phyloP scores from a whole-genome alignment of 2,329 filamentous ascomycete species.

The Aureobasidium sp. region DNA sequence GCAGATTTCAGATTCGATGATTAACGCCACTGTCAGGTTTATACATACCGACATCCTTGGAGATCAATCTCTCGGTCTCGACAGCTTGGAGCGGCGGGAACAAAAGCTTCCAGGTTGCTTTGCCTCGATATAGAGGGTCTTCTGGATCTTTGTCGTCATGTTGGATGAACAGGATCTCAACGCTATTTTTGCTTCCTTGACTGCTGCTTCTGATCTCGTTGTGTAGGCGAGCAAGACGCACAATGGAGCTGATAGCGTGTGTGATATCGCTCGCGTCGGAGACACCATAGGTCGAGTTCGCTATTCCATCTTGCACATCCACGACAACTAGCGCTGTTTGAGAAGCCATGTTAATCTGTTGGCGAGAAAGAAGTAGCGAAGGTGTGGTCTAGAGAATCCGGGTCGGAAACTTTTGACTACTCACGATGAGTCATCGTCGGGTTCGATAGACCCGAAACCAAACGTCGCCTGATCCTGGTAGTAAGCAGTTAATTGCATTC shows the following conservation, averaged over 20 bases:
- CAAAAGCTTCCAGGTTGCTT: background rate
- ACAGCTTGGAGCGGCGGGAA: background rate
- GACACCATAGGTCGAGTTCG: background rate
- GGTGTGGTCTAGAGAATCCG: no score
- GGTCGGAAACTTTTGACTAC: no score
- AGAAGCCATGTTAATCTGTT: no score
- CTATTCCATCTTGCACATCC: background rate
- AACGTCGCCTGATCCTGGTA: no score
- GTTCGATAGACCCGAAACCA: no score
- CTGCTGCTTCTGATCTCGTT: background rate
- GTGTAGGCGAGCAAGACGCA: background rate
- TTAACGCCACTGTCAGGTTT: accelerated
- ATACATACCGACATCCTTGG: background rate
- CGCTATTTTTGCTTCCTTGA: no score
- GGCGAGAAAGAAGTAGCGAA: no score
- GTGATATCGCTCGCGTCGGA: background rate
- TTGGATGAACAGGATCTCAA: background rate
- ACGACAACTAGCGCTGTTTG: background rate
- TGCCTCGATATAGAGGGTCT: background rate
- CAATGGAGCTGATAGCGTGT: background rate
- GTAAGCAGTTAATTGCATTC: no score
- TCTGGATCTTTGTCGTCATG: background rate
- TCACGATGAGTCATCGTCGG: no score
- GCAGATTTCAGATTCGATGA: background rate
- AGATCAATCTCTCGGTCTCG: background rate